A percentile compares a stretch with the other conserved stretches of the same genome.
Evolutionary conservation across 139 green algal genomes (phyloP).

Genomic region (Chlamydomonas sphaeroides): DNA sequence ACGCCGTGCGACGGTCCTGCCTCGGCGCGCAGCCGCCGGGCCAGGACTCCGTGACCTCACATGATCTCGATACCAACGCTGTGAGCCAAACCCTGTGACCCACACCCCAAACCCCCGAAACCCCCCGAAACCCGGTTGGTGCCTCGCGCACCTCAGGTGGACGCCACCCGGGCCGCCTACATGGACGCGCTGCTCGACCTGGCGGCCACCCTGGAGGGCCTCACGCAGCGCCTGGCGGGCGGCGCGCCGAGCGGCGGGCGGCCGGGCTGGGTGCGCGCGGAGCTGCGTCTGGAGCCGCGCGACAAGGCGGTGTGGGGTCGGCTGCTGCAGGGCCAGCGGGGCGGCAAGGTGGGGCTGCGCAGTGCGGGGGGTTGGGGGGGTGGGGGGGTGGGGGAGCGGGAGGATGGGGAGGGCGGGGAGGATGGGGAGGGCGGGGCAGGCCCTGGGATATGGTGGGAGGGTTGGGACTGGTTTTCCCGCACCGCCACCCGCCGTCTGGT

Average conservation of each 20-base stretch:
- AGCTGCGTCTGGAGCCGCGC: background rate
- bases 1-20: no score
- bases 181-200: background rate
- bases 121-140: no score
- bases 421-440: no score
- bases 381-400: background rate
- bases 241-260: background rate
- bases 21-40: no score
- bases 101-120: background rate
- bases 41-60: background rate
- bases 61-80: background rate
- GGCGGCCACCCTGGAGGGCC: constrained; percentile 6
- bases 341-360: background rate
- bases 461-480: background rate
- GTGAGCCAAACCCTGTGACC: no score
- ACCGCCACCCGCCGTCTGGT: background rate
- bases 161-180: background rate
- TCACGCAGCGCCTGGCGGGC: no score
- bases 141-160: background rate
- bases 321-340: background rate
- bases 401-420: no score
- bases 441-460: background rate
- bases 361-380: background rate
- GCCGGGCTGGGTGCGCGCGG: background rate
- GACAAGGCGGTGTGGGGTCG: constrained; percentile 30